Evolutionary conservation across 805 yeast genomes (phyloP).

Genomic region (Starmerella vitae): DNA sequence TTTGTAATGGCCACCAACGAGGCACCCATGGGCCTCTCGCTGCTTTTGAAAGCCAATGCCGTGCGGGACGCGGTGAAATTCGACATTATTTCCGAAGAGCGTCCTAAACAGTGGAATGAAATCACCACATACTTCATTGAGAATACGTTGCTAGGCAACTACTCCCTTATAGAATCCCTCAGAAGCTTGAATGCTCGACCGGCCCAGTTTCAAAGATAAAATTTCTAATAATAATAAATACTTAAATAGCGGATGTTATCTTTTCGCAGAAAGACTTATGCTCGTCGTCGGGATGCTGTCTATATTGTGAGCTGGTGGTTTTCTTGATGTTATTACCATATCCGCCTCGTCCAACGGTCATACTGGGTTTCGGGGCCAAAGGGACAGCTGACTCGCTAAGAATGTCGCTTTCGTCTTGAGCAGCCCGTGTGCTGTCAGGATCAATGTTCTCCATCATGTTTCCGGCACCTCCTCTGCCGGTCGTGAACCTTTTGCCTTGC

Average conservation of each 20-base stretch:
- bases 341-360: conserved; percentile 49
- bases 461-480: conserved; percentile 73
- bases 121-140: neutral
- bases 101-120: neutral
- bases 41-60: neutral
- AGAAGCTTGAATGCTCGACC: neutral
- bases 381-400: conserved; percentile 33
- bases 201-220: too few relatives aligned
- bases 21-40: too few relatives aligned
- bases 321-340: conserved; percentile 35
- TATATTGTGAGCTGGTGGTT: neutral
- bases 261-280: conserved; percentile 6
- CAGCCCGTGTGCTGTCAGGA: conserved; percentile 39
- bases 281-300: neutral
- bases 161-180: neutral
- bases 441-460: conserved; percentile 55
- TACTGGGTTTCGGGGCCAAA: conserved; percentile 29
- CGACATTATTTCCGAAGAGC: neutral
- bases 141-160: neutral
- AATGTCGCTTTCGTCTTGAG: conserved; percentile 35
- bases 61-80: neutral
- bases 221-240: too few relatives aligned
- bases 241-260: conserved; percentile 4
- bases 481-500: conserved; percentile 39
- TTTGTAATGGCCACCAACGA: too few relatives aligned